Evolutionary conservation across 495 filamentous ascomycete species (phyloP).

Genomic region (Achaetomiella virescens): DNA sequence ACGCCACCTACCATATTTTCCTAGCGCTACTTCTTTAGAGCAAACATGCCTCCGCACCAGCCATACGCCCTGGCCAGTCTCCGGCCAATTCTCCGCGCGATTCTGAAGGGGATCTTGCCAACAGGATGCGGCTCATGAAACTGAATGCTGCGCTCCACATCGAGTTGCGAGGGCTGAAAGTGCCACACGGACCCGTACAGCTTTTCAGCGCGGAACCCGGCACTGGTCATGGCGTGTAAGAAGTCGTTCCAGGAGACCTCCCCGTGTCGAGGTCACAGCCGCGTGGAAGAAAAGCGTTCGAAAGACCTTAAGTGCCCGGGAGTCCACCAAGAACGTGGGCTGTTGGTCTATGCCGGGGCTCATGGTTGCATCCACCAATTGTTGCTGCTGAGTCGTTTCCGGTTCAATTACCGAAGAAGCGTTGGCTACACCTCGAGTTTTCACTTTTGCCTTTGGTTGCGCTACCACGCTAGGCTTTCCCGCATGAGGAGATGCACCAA

Average conservation of each 20-base stretch:
- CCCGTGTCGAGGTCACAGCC: conserved; percentile 13
- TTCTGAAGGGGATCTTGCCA: conserved; percentile 37
- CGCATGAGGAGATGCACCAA: neutral
- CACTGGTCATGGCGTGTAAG: conserved; percentile 44
- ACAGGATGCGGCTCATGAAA: conserved; percentile 47
- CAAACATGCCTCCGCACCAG: conserved; percentile 19
- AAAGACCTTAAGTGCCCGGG: conserved; percentile 32
- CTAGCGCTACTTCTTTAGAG: neutral
- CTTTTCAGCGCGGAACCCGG: conserved; percentile 44
- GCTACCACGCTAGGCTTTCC: neutral
- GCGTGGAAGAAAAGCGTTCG: conserved; percentile 23
- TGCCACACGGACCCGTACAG: conserved; percentile 51
- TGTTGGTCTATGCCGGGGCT: conserved; percentile 10
- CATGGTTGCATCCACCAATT: neutral
- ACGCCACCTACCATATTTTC: too few relatives aligned
- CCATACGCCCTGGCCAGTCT: conserved; percentile 16
- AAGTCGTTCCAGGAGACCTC: conserved; percentile 51
- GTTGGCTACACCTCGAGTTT: conserved; percentile 34
- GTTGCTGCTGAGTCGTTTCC: neutral
- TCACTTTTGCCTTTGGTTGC: conserved; percentile 31
- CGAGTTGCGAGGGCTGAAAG: conserved; percentile 35
- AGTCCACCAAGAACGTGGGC: conserved; percentile 36
- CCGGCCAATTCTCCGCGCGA: conserved; percentile 15
- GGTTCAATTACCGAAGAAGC: neutral
- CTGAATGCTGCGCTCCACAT: conserved; percentile 36